Base-by-base conservation (phyloP, 345 rosid species). In the Litchi chinensis region DNA sequence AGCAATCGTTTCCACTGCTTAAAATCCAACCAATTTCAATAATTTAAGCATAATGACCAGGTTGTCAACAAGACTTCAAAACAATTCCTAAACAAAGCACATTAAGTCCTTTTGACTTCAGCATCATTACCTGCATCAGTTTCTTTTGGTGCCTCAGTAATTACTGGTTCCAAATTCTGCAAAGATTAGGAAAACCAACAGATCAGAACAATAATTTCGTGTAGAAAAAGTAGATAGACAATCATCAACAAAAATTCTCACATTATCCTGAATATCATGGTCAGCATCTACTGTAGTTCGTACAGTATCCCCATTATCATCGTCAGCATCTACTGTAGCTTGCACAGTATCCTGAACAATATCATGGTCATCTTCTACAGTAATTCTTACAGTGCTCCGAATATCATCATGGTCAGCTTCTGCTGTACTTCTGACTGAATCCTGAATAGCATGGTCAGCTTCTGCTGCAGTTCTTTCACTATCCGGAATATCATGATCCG, bases 351-450 rank as follows among this genome's bases (percentile, higher is more conserved):
- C 85, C 5, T 76, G 87, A 68, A 32, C 37, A 32, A 82, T 76
- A 79, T 71, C 66, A 21, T 84, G 88, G 63, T 60, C 80, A 63
- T 82, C 84, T 82, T 86, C 88, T 57, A 73, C 83, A 60, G 65
- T 78, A 63, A 54, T 76, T 64, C 90, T 87, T 86, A 89, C 98
- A 70, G 32, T 81, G 77, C 84, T 85, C 5, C 75, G 87, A 67
- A 82, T 76, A 79, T 71, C 66, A 28, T 84, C 66, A 28, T 84
- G 87, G 65, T 64, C 82, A 63, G 83, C 84, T 83, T 85, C 88
- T 62, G 75, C 82, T 60, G 65, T 78, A 52, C 54, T 77, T 66
- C 90, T 87, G 86, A 90, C 95, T 62, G 26, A 80, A 79, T 85
- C 86, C 6, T 79, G 87, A 67, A 82, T 75, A 77, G 60, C 64